Base-by-base conservation (phyloP, 2,329 filamentous ascomycete genomes). In the Boeremia exigua region DNA sequence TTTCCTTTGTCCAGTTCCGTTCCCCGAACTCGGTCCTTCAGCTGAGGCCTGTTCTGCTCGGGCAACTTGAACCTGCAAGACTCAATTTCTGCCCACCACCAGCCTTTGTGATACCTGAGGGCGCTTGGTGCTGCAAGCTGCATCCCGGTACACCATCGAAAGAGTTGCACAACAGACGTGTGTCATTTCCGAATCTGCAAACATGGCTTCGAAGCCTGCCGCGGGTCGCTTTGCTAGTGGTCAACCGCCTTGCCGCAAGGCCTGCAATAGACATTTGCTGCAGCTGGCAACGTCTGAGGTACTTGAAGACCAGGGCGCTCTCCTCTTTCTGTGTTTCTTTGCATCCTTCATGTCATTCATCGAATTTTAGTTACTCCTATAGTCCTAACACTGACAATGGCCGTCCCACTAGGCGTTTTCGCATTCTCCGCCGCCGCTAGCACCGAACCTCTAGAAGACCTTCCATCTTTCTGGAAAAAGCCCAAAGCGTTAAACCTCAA, bases 381-480 rank as follows among this genome's bases (percentile, higher is more conserved):
- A 48, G 48, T 34, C 44, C 46, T 58, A 27, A 66, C 60, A 68
- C 75, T 77, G 63, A 77, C 69, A 66, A 77, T 77, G 75, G 55
- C 63, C 57, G 66, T 75, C 58, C 73, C 74, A 23, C 48, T 77
- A 76, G 75, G 75, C 62, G 70, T 73, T 48, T 59, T 75, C 62
- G 70, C 66, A 62, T 67, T 74, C 40, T 70, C 72, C 38, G 67
- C 71, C 54, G 68, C 67, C 60, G 68, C 70, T 46, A 72, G 69
- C 63, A 68, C 70, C 57, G 68, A 69, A 60, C 70, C 72, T 64
- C 62, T 72, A 54, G 60, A 68, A 50, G 63, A 75, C 44, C 59
- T 63, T 28, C 50, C 63, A 28, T 65, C 67, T 43, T 62, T 75
- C 49, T 75, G 73, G 71, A 74, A 67, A 61, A 70, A 61, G 48